Conservation (phyloP, 1,139 yeast species). For the Blastobotrys capitulatus region DNA sequence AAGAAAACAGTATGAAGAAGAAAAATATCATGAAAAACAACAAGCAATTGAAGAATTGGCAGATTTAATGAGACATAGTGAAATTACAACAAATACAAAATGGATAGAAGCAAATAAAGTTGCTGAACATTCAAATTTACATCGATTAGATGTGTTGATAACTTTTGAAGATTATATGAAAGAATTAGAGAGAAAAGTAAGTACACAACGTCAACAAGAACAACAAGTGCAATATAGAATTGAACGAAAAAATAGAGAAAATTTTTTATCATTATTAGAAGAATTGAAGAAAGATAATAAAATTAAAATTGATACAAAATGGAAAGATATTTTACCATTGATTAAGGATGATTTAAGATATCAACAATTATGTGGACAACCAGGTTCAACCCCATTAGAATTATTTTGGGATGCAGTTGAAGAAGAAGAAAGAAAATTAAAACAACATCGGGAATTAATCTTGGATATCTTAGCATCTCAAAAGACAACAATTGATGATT, state of each 20-base stretch:
- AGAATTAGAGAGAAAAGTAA: constrained; percentile 38
- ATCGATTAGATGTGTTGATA: constrained; percentile 56
- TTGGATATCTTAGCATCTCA: constrained; percentile 45
- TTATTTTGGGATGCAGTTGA: constrained; percentile 73
- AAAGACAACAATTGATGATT: constrained; percentile 18
- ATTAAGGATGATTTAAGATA: constrained; percentile 58
- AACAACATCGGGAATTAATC: constrained; percentile 56
- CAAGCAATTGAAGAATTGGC: constrained; percentile 32
- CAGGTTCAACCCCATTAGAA: constrained; percentile 77
- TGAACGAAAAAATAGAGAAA: constrained; percentile 64
- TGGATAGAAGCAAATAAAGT: constrained; percentile 47
- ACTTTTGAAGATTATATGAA: constrained; percentile 48
- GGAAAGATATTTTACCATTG: constrained; percentile 50
- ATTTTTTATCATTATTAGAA: constrained; percentile 45
- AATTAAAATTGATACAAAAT: constrained; percentile 53
- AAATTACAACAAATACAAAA: constrained; percentile 28
- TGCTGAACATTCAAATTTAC: constrained; percentile 49
- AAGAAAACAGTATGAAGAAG: constrained; percentile 33
- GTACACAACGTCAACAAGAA: constrained; percentile 35
- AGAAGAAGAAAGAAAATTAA: constrained; percentile 50
- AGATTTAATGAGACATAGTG: constrained; percentile 19
- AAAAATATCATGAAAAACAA: constrained; percentile 21
- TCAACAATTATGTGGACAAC: constrained; percentile 60
- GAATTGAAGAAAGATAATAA: constrained; percentile 35
- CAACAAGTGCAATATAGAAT: constrained; percentile 39